Percentiles rank a stretch among this genome's conserved stretches.
phyloP scores from a whole-genome alignment of 495 filamentous ascomycete genomes.

The Tuber umbilicatum region DNA sequence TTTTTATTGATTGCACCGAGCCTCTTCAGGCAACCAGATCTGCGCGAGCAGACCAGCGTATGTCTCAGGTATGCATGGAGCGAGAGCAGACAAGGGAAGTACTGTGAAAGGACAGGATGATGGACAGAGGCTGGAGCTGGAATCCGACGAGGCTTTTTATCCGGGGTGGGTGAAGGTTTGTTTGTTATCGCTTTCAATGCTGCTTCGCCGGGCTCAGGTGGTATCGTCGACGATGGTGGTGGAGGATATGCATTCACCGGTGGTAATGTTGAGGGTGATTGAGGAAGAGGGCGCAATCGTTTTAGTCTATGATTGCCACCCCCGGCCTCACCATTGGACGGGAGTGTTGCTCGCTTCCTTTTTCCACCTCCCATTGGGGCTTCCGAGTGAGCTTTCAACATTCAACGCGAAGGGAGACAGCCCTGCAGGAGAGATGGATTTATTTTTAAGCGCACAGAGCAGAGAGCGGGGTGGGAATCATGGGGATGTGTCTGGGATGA shows the following conservation, averaged over 20 bases:
- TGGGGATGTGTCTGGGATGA: constrained; percentile 19
- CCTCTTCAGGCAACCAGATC: constrained; percentile 48
- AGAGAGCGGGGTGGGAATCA: background rate
- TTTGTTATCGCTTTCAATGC: constrained; percentile 4
- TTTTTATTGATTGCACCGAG: constrained; percentile 37
- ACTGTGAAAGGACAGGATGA: constrained; percentile 66
- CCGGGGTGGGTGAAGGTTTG: constrained; percentile 6
- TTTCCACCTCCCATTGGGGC: background rate
- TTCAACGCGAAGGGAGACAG: background rate
- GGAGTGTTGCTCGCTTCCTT: background rate
- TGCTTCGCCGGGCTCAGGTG: constrained; percentile 22
- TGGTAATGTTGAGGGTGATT: background rate
- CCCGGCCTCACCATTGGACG: background rate
- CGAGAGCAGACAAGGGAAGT: constrained; percentile 62
- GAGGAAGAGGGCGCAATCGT: background rate
- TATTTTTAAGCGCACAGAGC: background rate
- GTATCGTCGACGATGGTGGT: background rate
- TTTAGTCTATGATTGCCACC: background rate
- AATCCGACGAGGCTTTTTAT: constrained; percentile 6
- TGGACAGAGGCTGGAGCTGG: constrained; percentile 38
- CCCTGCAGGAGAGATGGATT: background rate
- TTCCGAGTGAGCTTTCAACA: background rate
- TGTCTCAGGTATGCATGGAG: constrained; percentile 65
- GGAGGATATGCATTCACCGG: constrained; percentile 10
- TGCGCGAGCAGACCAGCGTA: constrained; percentile 51